phyloP scores from a whole-genome alignment of 2,329 filamentous ascomycete genomes.

The Penicillium sp. region DNA sequence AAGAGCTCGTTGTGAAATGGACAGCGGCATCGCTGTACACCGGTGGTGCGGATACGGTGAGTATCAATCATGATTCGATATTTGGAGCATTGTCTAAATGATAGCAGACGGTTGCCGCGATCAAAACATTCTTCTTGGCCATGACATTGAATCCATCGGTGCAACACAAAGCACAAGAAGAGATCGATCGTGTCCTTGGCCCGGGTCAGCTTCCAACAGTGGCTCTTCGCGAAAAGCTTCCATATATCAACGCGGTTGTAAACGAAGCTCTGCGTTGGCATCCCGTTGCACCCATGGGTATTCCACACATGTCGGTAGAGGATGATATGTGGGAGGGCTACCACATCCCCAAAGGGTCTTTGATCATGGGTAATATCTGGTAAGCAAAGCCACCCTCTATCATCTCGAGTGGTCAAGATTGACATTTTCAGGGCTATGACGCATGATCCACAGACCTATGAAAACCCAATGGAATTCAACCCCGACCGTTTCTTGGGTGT shows the following conservation, averaged over 20 bases:
- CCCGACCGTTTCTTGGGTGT: constrained; percentile 41
- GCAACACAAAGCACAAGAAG: constrained; percentile 46
- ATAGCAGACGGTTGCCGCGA: constrained; percentile 39
- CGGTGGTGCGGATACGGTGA: constrained; percentile 41
- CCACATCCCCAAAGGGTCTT: constrained; percentile 30
- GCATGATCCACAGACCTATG: constrained; percentile 35
- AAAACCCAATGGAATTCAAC: constrained; percentile 37
- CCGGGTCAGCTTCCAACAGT: constrained; percentile 30
- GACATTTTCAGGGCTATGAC: constrained; percentile 30
- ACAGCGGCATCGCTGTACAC: constrained; percentile 40
- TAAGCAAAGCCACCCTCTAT: constrained; percentile 12
- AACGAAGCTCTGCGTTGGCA: constrained; percentile 37
- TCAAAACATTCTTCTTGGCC: constrained; percentile 46
- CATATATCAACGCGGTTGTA: constrained; percentile 37
- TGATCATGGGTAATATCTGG: constrained; percentile 35
- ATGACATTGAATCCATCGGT: constrained; percentile 50
- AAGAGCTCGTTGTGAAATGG: constrained; percentile 40
- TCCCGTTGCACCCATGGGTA: constrained; percentile 30
- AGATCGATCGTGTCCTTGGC: constrained; percentile 39
- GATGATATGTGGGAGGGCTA: constrained; percentile 25
- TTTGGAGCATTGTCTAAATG: neutral
- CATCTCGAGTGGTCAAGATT: neutral
- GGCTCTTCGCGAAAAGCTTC: constrained; percentile 34
- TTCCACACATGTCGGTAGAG: constrained; percentile 27
- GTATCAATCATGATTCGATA: neutral